phyloP scores from a whole-genome alignment of 306 rosid species.

The Erythrophleum fordii region DNA sequence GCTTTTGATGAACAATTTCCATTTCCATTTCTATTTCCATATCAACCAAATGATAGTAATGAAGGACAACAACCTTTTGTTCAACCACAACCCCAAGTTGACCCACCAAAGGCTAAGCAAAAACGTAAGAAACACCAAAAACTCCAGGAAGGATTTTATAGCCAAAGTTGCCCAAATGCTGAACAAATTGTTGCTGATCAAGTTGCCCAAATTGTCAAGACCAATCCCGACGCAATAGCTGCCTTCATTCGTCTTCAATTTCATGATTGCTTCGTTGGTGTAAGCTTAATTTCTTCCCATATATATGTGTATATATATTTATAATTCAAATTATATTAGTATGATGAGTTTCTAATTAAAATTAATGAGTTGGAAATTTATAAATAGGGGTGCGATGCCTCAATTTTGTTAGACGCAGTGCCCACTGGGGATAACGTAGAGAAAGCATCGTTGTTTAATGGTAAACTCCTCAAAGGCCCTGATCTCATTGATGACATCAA shows the following conservation, averaged over 20 bases:
- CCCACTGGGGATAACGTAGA: slow-evolving; percentile 50
- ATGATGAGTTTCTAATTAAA: not conserved
- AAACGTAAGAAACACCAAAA: not conserved
- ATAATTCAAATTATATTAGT: no score
- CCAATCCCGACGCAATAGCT: slow-evolving; percentile 44
- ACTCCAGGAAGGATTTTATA: slow-evolving; percentile 47
- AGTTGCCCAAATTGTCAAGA: not conserved
- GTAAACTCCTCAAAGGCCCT: slow-evolving; percentile 46
- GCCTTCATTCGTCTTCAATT: slow-evolving; percentile 62
- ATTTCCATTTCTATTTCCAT: not conserved
- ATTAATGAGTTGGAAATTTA: not conserved
- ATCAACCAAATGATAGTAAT: not conserved
- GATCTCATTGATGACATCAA: slow-evolving; percentile 70
- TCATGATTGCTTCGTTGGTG: slow-evolving; percentile 84
- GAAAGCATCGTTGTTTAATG: slow-evolving; percentile 53
- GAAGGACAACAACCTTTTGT: not conserved
- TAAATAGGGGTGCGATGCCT: slow-evolving; percentile 88
- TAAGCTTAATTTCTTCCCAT: slow-evolving; percentile 34
- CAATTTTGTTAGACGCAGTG: slow-evolving; percentile 60
- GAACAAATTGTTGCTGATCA: slow-evolving; percentile 48
- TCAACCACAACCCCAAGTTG: not conserved
- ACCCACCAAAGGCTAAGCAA: not conserved
- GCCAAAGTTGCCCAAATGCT: slow-evolving; percentile 47
- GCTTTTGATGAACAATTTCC: not conserved
- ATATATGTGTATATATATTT: not conserved